Percentiles rank a stretch among this genome's conserved stretches.
Evolutionary conservation across 2,329 filamentous ascomycete species (phyloP).

Genomic region (Sclerotinia trifoliorum): DNA sequence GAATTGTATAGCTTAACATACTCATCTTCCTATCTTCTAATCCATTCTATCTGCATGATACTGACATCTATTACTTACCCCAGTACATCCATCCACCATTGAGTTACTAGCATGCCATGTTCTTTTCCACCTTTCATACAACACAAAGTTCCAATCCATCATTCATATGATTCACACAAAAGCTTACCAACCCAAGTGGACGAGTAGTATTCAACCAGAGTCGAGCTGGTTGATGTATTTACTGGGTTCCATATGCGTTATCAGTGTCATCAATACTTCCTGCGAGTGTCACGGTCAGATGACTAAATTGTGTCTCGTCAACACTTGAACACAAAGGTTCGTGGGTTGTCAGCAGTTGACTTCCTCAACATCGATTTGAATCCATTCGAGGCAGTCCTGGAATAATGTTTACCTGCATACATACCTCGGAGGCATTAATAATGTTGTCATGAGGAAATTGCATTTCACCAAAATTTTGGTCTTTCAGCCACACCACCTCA

Average conservation of each 20-base stretch:
- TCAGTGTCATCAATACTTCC: too few relatives aligned
- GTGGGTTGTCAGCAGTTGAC: too few relatives aligned
- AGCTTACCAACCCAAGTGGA: not conserved
- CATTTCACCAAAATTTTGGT: not conserved
- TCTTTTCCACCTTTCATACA: not conserved
- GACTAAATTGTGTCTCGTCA: too few relatives aligned
- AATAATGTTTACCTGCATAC: too few relatives aligned
- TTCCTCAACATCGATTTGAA: too few relatives aligned
- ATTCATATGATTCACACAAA: conserved; percentile 20
- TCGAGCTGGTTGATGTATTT: not conserved
- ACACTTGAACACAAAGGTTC: too few relatives aligned
- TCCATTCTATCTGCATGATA: not conserved
- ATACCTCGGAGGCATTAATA: too few relatives aligned
- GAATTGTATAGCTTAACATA: not conserved
- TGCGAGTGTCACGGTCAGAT: too few relatives aligned
- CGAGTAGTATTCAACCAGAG: not conserved
- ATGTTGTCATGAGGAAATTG: not conserved
- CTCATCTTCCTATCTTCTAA: not conserved
- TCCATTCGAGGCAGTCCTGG: too few relatives aligned
- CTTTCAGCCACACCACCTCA: not conserved
- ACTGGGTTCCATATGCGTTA: too few relatives aligned
- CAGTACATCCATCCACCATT: not conserved
- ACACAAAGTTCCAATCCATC: not conserved
- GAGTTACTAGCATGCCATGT: not conserved
- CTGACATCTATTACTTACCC: not conserved